Percentiles rank a stretch among this genome's conserved stretches.
phyloP scores from a whole-genome alignment of 75 land plant species.

The Sequoiadendron giganteum region DNA sequence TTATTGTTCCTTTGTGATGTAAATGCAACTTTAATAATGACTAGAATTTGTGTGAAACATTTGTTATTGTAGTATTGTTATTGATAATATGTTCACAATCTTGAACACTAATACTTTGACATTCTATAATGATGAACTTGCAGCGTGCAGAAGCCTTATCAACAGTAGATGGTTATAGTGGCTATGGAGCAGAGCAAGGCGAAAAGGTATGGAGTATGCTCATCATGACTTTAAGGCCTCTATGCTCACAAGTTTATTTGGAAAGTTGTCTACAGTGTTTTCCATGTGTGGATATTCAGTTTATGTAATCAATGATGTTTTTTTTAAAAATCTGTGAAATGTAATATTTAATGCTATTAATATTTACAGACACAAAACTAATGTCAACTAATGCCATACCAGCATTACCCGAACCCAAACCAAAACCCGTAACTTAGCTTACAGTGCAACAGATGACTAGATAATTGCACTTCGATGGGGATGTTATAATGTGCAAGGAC shows the following conservation, averaged over 20 bases:
- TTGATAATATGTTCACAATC: neutral
- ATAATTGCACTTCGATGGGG: no score
- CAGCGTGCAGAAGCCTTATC: constrained; percentile 58
- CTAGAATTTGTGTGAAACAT: neutral
- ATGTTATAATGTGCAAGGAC: no score
- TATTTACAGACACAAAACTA: neutral
- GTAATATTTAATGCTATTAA: neutral
- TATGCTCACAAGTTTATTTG: neutral
- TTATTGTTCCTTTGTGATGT: neutral
- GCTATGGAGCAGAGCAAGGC: constrained; percentile 85
- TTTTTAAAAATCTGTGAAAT: neutral
- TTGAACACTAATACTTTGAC: neutral
- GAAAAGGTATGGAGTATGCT: constrained; percentile 40
- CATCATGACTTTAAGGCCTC: neutral
- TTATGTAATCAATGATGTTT: neutral
- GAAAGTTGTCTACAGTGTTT: neutral
- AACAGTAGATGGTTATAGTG: constrained; percentile 63
- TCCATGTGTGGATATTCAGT: neutral
- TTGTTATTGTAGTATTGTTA: neutral
- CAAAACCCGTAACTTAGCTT: no score
- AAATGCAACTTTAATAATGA: neutral
- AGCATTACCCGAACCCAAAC: no score
- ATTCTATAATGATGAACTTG: constrained; percentile 12
- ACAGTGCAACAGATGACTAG: no score
- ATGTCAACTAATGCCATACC: no score